A percentile compares a stretch with the other conserved stretches of the same genome.
Evolutionary conservation across 768 basidiomycete species (phyloP).

Genomic region (Glaciozyma antarctica): DNA sequence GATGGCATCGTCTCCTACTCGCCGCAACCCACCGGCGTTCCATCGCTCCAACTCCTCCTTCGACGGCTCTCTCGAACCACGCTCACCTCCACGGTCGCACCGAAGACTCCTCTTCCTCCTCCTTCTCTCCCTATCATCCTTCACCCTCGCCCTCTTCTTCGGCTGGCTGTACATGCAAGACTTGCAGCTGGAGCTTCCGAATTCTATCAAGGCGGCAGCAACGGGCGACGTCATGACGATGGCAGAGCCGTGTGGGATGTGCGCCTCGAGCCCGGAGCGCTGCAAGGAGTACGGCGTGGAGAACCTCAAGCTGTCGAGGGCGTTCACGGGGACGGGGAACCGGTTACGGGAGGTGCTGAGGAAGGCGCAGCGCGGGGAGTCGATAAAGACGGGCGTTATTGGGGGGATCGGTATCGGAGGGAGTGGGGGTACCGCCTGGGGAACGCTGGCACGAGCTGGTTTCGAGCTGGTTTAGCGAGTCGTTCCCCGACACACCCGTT

Average conservation of each 20-base stretch:
- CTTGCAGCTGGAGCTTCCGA: no score
- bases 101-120: no score
- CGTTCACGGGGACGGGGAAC: neutral
- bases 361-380: neutral
- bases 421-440: neutral
- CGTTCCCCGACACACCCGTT: neutral
- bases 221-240: no score
- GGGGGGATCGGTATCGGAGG: neutral
- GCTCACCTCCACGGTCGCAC: no score
- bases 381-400: neutral
- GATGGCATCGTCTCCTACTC: no score
- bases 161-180: no score
- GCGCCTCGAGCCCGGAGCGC: neutral
- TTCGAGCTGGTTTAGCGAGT: neutral
- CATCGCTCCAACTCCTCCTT: no score
- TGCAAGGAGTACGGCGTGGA: neutral
- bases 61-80: no score
- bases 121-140: no score
- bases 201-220: no score
- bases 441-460: conserved; percentile 1
- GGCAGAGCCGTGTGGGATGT: neutral
- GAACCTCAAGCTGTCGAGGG: neutral
- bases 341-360: neutral
- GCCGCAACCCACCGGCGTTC: no score
- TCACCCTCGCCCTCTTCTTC: no score